A percentile compares a stretch with the other conserved stretches of the same genome.
Evolutionary conservation across 2,329 filamentous ascomycete species (phyloP).

Genomic region (Lecanosticta acicola): DNA sequence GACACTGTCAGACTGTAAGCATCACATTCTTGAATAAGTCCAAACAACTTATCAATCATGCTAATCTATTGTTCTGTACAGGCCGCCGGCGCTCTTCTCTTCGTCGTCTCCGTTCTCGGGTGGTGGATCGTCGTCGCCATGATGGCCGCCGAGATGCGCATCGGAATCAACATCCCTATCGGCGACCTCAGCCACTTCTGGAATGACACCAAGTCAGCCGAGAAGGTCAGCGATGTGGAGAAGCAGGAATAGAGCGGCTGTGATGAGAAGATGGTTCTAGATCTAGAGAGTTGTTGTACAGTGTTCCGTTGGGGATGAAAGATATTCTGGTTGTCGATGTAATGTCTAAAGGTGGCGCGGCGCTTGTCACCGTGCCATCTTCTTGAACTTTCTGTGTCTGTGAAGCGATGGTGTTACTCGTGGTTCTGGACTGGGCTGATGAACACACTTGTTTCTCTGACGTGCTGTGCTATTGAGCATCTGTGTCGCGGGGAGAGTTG

Average conservation of each 20-base stretch:
- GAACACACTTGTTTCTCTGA: too few species aligned
- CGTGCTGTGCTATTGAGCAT: too few species aligned
- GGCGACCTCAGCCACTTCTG: slow-evolving; percentile 49
- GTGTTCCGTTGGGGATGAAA: too few species aligned
- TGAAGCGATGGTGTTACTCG: too few species aligned
- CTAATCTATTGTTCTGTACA: slow-evolving; percentile 9
- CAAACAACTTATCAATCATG: too few species aligned
- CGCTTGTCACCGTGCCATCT: too few species aligned
- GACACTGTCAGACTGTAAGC: slow-evolving; percentile 43
- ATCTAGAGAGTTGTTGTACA: too few species aligned
- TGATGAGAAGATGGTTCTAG: background rate
- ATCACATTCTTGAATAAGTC: background rate
- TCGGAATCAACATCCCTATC: slow-evolving; percentile 46
- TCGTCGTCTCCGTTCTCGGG: slow-evolving; percentile 44
- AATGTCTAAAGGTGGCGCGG: too few species aligned
- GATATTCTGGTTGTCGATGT: too few species aligned
- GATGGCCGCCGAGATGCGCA: slow-evolving; percentile 49
- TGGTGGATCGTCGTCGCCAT: slow-evolving; percentile 53
- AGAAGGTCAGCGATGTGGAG: slow-evolving; percentile 16
- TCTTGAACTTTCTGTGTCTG: too few species aligned
- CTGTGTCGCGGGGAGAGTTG: too few species aligned
- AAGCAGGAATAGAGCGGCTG: slow-evolving; percentile 17
- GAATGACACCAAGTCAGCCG: slow-evolving; percentile 23
- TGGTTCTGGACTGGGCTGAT: too few species aligned
- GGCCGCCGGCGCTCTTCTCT: slow-evolving; percentile 37